These are phyloP conservation scores for Pleurotus cornucopiae DNA, from an alignment of 768 basidiomycete genomes.

Conservation along the genomic window DNA sequence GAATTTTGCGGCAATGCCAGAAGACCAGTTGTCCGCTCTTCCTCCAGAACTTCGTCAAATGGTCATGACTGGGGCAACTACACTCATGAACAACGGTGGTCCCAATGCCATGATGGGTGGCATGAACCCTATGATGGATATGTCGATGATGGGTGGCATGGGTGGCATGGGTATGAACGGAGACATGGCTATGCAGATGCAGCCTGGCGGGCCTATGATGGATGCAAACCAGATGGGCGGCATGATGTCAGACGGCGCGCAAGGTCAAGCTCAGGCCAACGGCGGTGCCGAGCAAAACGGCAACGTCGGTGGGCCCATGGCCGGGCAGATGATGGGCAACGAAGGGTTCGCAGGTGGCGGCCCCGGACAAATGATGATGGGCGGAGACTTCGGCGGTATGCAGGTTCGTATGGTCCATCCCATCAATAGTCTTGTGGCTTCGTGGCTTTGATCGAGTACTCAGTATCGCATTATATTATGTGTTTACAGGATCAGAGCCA, in stretches of 20 bases:
- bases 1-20: constrained; percentile 81
- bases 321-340: constrained; percentile 38
- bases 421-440: constrained; percentile 19
- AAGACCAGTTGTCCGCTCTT: constrained; percentile 73
- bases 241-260: constrained; percentile 35
- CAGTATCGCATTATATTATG: constrained; percentile 5
- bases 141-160: constrained; percentile 45
- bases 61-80: constrained; percentile 80
- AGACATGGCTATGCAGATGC: constrained; percentile 52
- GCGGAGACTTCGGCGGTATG: constrained; percentile 57
- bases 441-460: not conserved
- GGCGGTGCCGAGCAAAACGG: constrained; percentile 11
- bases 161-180: constrained; percentile 54
- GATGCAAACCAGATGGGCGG: constrained; percentile 24
- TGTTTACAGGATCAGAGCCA: constrained; percentile 48
- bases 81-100: constrained; percentile 68
- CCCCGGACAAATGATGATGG: constrained; percentile 56
- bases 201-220: constrained; percentile 47
- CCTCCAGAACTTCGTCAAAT: constrained; percentile 81
- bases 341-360: constrained; percentile 36
- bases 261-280: constrained; percentile 28
- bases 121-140: constrained; percentile 64
- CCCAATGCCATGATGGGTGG: constrained; percentile 49
- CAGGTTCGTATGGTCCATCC: constrained; percentile 49
- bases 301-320: constrained; percentile 28